Base-by-base conservation (phyloP, 2,329 filamentous ascomycete species). In the Exophiala dermatitidis region DNA sequence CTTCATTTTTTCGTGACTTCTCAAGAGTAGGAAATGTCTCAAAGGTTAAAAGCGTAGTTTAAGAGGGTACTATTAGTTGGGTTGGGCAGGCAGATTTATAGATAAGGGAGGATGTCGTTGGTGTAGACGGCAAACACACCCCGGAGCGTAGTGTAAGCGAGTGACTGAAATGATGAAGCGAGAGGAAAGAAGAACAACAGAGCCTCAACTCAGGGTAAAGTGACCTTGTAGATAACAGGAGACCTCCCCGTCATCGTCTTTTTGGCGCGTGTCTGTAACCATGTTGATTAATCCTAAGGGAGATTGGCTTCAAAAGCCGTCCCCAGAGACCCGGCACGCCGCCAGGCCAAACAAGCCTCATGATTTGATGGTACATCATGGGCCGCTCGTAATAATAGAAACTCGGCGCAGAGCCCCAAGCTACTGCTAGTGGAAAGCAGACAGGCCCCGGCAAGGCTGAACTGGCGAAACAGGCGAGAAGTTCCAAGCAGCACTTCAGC, bases 1-100 rank as follows among this genome's bases (percentile, higher is more conserved):
- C 62, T 68, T 72, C 70, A 75, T 74, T 38, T 61, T 69, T 28
- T 45, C 42, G 47, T 9, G 37, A 37, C 37, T n/a, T 12, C 34
- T 26, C 9, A 38, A 33, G 31, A 36, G 47, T 33, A 42, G 12
- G 31, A 26, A 8, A 46, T 31, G 19, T 30, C 4, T 6, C 1
- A 43, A 2, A 34, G 4, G 43, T 33, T 19, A 31, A 43, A 30
- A 41, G n/a, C 32, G 12, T 26, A 41, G 28, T 32, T n/a, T 26
- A 28, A 5, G 19, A 8, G 37, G n/a, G n/a, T 41, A 26, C 5
- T 41, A 26, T 41, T 34, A 34, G 10, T 6, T 34, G 10, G 5
- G 33, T 6, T 6, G 33, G 5, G 33, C 10, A 34, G 6, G 33
- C 10, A 10, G 5, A 26, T 6, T 26, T 12, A 26, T 41, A 19